Conservation (phyloP, 2,329 filamentous ascomycete genomes). For the Aspergillus texensis region DNA sequence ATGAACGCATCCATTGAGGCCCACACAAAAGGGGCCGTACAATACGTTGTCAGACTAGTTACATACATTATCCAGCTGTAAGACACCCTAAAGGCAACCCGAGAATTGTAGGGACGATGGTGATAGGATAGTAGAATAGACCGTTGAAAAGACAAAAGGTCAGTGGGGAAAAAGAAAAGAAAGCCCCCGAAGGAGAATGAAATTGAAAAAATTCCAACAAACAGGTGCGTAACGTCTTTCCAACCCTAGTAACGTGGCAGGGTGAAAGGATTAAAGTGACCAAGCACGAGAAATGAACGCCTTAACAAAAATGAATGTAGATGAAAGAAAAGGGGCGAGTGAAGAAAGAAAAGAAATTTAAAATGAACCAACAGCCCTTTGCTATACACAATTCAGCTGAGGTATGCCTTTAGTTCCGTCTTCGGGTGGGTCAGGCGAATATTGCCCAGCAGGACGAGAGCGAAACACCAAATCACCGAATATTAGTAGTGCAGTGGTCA, state of each 20-base stretch:
- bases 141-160: slow-evolving; percentile 18
- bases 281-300: slow-evolving; percentile 35
- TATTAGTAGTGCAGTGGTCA: slow-evolving; percentile 12
- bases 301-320: slow-evolving; percentile 11
- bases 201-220: slow-evolving; percentile 14
- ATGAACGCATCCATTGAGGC: slow-evolving; percentile 19
- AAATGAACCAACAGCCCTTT: slow-evolving; percentile 31
- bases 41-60: slow-evolving; percentile 32
- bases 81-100: slow-evolving; percentile 31
- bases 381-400: slow-evolving; percentile 32
- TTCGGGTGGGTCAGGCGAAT: slow-evolving; percentile 8
- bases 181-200: slow-evolving; percentile 15
- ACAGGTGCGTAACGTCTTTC: slow-evolving; percentile 29
- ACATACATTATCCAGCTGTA: slow-evolving; percentile 44
- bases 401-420: slow-evolving; percentile 14
- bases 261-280: slow-evolving; percentile 32
- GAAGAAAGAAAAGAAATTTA: slow-evolving; percentile 23
- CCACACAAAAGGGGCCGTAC: slow-evolving; percentile 13
- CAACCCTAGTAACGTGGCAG: slow-evolving; percentile 46
- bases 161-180: slow-evolving; percentile 26
- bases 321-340: slow-evolving; percentile 9
- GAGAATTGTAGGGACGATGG: slow-evolving; percentile 26
- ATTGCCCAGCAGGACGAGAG: not conserved
- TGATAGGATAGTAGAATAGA: slow-evolving; percentile 20
- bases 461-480: slow-evolving; percentile 1